Conservation (phyloP, 352 stramenopile genomes). For the Pythium pyrilobum region DNA sequence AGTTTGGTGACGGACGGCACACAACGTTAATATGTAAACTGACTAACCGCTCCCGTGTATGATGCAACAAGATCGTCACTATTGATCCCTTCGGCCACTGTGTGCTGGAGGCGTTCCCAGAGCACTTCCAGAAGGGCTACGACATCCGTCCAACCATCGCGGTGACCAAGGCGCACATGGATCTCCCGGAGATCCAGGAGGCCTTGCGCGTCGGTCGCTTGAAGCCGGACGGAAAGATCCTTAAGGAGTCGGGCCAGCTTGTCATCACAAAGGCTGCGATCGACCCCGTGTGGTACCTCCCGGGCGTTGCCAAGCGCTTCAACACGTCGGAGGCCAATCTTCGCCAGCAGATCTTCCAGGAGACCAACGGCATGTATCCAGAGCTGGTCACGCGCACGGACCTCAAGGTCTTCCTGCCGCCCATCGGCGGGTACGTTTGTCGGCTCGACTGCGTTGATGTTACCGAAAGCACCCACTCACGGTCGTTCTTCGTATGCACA, state of each 20-base stretch:
- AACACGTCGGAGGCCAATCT: conserved; percentile 94
- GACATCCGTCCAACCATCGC: conserved; percentile 98
- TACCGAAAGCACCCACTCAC: no score
- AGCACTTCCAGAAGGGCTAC: conserved; percentile 88
- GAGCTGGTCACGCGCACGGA: conserved; percentile 98
- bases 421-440: conserved; percentile 91
- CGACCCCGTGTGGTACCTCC: conserved; percentile 99
- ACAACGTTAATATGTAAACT: no score
- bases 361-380: conserved; percentile 99
- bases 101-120: conserved; percentile 11
- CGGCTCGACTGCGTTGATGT: not conserved
- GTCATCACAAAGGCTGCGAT: conserved; percentile 97
- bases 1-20: not conserved
- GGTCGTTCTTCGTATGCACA: conserved; percentile 13
- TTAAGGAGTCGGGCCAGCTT: conserved; percentile 88
- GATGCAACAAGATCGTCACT: conserved; percentile 21
- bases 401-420: conserved; percentile 98
- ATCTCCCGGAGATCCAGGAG: conserved; percentile 98
- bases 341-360: conserved; percentile 97
- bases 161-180: conserved; percentile 96
- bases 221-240: conserved; percentile 95
- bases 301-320: conserved; percentile 97
- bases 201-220: conserved; percentile 91
- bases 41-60: not conserved
- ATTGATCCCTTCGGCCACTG: conserved; percentile 20